Percentiles rank a stretch among this genome's conserved stretches.
Evolutionary conservation across 2,329 filamentous ascomycete genomes (phyloP).

Genomic region (Fusarium tanahbumbuense): DNA sequence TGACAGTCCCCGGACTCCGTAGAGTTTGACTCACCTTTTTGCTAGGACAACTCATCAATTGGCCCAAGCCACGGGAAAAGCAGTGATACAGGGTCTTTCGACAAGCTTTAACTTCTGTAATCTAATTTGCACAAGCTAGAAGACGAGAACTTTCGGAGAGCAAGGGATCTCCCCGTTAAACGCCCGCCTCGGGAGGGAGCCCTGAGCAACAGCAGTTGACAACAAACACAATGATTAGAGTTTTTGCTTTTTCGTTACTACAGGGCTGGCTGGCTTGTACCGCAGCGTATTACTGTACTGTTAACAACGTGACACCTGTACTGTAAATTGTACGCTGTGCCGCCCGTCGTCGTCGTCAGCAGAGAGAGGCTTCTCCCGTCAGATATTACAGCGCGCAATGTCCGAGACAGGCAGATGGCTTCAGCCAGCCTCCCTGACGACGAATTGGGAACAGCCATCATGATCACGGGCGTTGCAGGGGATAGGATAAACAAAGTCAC

Average conservation of each 20-base stretch:
- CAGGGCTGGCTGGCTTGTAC: background rate
- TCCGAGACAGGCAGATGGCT: constrained; percentile 42
- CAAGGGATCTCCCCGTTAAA: constrained; percentile 33
- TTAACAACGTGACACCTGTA: constrained; percentile 2
- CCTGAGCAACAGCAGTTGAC: constrained; percentile 16
- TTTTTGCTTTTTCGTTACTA: constrained; percentile 14
- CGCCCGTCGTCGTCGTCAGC: constrained; percentile 29
- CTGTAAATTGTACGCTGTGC: constrained; percentile 15
- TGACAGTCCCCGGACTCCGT: constrained; percentile 2
- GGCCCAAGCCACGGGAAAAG: constrained; percentile 27
- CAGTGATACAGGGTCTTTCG: constrained; percentile 19
- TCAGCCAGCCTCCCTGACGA: constrained; percentile 25
- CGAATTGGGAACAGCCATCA: constrained; percentile 6
- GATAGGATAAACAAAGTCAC: background rate
- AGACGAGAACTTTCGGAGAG: background rate
- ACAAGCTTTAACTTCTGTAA: constrained; percentile 23
- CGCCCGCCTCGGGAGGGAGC: background rate
- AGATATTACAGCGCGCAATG: constrained; percentile 22
- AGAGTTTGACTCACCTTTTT: constrained; percentile 34
- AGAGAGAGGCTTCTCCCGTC: constrained; percentile 14
- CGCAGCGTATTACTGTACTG: constrained; percentile 6
- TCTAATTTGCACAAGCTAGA: constrained; percentile 9
- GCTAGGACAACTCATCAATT: constrained; percentile 34
- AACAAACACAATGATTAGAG: constrained; percentile 20
- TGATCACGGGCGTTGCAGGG: constrained; percentile 21